Evolutionary conservation across 345 rosid species (phyloP).

Genomic region (Corchorus olitorius): DNA sequence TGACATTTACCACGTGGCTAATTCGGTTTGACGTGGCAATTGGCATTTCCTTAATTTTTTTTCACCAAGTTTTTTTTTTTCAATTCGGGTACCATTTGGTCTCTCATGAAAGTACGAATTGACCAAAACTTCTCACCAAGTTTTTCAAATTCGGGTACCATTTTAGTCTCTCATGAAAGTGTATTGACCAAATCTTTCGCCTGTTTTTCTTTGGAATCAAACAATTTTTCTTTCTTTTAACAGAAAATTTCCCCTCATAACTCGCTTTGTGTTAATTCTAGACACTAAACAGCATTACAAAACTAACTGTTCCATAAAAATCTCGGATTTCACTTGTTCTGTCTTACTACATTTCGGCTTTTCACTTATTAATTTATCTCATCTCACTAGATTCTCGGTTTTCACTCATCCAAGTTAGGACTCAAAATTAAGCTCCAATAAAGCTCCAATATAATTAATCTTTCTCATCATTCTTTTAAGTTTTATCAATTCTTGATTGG

Average conservation of each 20-base stretch:
- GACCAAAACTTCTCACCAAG: constrained; percentile 18
- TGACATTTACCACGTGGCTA: constrained; percentile 5
- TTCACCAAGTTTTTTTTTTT: too few relatives aligned
- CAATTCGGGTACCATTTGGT: background rate
- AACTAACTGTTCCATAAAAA: background rate
- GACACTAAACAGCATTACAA: background rate
- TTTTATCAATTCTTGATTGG: too few relatives aligned
- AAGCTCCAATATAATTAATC: too few relatives aligned
- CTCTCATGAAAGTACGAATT: constrained; percentile 16
- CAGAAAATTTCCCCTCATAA: constrained; percentile 6
- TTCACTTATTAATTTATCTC: too few relatives aligned
- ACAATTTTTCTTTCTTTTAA: background rate
- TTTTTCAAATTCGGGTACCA: background rate
- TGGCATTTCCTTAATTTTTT: background rate
- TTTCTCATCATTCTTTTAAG: too few relatives aligned
- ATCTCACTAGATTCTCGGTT: too few relatives aligned
- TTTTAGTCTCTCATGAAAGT: constrained; percentile 19
- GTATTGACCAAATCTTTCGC: constrained; percentile 18
- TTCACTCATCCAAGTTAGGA: too few relatives aligned
- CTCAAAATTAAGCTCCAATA: too few relatives aligned
- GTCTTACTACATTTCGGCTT: too few relatives aligned
- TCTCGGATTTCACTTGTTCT: too few relatives aligned
- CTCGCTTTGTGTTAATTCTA: background rate
- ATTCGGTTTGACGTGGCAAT: background rate
- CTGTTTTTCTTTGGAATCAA: constrained; percentile 3